Conservation (phyloP, 495 filamentous ascomycete genomes). For the Penicillium alfredii region DNA sequence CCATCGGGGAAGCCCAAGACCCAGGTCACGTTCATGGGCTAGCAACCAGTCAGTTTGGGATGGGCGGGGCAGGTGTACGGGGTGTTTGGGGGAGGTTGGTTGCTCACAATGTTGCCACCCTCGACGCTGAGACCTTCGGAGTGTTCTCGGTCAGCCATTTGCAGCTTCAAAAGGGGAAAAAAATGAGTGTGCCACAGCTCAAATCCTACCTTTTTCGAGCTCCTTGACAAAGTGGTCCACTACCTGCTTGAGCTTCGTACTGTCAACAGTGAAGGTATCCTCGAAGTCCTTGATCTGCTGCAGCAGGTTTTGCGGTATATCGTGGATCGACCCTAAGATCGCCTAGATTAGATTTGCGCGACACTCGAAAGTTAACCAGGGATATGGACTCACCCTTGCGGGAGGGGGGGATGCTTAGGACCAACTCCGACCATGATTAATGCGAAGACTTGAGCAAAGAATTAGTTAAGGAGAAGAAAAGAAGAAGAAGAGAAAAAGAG, state of each 20-base stretch:
- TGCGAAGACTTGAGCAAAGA: constrained; percentile 1
- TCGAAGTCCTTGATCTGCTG: constrained; percentile 82
- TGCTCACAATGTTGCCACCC: constrained; percentile 85
- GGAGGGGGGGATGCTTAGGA: constrained; percentile 64
- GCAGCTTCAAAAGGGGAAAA: too few species aligned
- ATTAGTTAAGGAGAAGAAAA: constrained; percentile 3
- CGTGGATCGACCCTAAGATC: constrained; percentile 63
- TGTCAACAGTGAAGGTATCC: constrained; percentile 74
- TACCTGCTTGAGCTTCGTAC: constrained; percentile 76
- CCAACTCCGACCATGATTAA: constrained; percentile 69
- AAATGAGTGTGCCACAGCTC: too few species aligned
- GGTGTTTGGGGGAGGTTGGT: constrained; percentile 1
- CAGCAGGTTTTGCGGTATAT: constrained; percentile 78
- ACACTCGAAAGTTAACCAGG: constrained; percentile 15
- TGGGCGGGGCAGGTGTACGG: background rate
- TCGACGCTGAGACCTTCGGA: constrained; percentile 68
- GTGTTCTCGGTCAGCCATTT: constrained; percentile 13
- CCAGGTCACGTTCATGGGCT: constrained; percentile 99
- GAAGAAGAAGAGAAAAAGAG: constrained; percentile 5
- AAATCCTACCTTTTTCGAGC: constrained; percentile 78
- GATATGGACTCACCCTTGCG: constrained; percentile 59
- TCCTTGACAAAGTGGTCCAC: constrained; percentile 84
- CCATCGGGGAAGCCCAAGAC: constrained; percentile 91
- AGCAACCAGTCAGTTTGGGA: background rate
- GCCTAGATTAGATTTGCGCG: constrained; percentile 17